Percentiles rank a stretch among this genome's conserved stretches.
Evolutionary conservation across 2,329 filamentous ascomycete genomes (phyloP).

Genomic region (Nemania sp.): DNA sequence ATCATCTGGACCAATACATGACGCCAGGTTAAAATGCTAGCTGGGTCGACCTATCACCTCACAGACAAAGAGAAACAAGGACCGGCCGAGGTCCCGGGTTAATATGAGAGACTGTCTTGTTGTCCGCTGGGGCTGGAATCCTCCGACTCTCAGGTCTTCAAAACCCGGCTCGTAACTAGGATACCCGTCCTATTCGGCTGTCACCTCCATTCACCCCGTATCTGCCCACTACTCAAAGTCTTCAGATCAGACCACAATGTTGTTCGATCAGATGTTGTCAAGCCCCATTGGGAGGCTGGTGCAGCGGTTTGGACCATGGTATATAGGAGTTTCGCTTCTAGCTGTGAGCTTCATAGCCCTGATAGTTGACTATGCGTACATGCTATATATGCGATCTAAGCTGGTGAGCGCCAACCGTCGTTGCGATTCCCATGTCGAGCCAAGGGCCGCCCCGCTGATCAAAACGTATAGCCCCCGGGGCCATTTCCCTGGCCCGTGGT

Average conservation of each 20-base stretch:
- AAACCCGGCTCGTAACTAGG: conserved; percentile 1
- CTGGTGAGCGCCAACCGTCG: conserved; percentile 53
- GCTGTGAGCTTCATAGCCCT: conserved; percentile 47
- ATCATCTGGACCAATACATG: conserved; percentile 39
- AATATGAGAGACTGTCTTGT: conserved; percentile 7
- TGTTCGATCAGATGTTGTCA: conserved; percentile 42
- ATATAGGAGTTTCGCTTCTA: conserved; percentile 40
- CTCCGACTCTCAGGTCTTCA: not conserved
- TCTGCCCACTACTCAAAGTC: conserved; percentile 3
- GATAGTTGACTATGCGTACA: conserved; percentile 59
- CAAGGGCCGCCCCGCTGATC: conserved; percentile 24
- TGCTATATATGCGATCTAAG: conserved; percentile 62
- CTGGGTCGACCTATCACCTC: not conserved
- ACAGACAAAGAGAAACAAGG: not conserved
- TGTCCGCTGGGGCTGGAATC: not conserved
- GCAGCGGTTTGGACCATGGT: conserved; percentile 36
- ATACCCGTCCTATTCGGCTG: conserved; percentile 5
- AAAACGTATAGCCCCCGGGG: conserved; percentile 60
- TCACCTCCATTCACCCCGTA: not conserved
- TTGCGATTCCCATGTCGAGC: not conserved
- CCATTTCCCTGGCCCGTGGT: conserved; percentile 66
- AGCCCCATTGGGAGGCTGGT: conserved; percentile 20
- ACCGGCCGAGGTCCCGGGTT: conserved; percentile 1
- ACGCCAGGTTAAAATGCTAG: conserved; percentile 35
- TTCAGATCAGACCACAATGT: conserved; percentile 35